Evolutionary conservation across 768 basidiomycete genomes (phyloP).

Genomic region (Podaxis sp.): DNA sequence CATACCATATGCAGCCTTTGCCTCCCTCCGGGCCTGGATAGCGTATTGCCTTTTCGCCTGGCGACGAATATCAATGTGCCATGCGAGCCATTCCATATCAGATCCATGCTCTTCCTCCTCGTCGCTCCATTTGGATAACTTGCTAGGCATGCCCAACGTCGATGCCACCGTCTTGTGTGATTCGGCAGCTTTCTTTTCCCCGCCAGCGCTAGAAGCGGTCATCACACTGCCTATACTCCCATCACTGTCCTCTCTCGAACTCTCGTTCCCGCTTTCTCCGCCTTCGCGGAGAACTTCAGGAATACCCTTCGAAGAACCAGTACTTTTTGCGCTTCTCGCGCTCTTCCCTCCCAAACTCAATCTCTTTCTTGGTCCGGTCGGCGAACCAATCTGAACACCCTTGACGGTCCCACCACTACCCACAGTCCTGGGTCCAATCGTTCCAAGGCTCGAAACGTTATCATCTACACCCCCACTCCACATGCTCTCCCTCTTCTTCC

Average conservation of each 20-base stretch:
- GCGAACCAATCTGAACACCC: conserved; percentile 11
- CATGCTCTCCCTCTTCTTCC: conserved; percentile 14
- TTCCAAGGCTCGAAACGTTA: conserved; percentile 14
- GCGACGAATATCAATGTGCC: conserved; percentile 56
- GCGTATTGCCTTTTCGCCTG: conserved; percentile 25
- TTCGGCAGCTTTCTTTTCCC: neutral
- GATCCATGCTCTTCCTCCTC: conserved; percentile 40
- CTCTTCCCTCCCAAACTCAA: conserved; percentile 12
- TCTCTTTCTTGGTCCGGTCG: conserved; percentile 6
- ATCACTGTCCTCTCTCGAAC: conserved; percentile 15
- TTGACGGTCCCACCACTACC: conserved; percentile 18
- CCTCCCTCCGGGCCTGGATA: conserved; percentile 16
- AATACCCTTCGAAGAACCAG: neutral
- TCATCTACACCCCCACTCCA: conserved; percentile 5
- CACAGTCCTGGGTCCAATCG: conserved; percentile 13
- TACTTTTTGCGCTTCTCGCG: neutral
- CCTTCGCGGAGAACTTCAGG: neutral
- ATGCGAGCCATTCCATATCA: conserved; percentile 68
- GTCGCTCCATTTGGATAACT: conserved; percentile 32
- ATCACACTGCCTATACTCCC: conserved; percentile 8
- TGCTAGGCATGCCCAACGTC: conserved; percentile 16
- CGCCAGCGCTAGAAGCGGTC: neutral
- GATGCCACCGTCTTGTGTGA: conserved; percentile 21
- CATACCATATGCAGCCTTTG: conserved; percentile 12
- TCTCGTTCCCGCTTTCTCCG: conserved; percentile 13